A percentile compares a stretch with the other conserved stretches of the same genome.
Evolutionary conservation across 768 basidiomycete species (phyloP).

Genomic region (Leccinum truebloodii): DNA sequence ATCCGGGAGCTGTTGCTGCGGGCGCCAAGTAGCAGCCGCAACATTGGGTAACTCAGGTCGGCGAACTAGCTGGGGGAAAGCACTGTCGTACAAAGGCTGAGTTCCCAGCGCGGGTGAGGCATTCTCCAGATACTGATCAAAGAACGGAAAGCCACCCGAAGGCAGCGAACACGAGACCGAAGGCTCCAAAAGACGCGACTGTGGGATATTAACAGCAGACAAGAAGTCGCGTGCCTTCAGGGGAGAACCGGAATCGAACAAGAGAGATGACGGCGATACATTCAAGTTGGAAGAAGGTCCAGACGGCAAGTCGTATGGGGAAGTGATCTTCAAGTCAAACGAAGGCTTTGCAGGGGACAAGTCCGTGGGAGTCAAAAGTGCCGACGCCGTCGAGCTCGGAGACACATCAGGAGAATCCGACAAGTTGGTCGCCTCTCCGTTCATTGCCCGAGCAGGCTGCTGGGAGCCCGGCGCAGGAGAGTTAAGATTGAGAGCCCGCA

Average conservation of each 20-base stretch:
- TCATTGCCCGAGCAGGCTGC: conserved; percentile 44
- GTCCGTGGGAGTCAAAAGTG: conserved; percentile 73
- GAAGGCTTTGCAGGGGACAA: conserved; percentile 61
- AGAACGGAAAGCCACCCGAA: conserved; percentile 40
- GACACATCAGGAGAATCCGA: conserved; percentile 70
- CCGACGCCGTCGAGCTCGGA: conserved; percentile 69
- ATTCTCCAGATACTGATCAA: conserved; percentile 55
- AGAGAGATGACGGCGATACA: conserved; percentile 39
- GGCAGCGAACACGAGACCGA: conserved; percentile 19
- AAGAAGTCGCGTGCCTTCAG: conserved; percentile 34
- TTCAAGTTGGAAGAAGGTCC: conserved; percentile 21
- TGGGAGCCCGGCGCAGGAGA: conserved; percentile 62
- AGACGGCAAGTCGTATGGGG: conserved; percentile 48
- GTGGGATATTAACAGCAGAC: conserved; percentile 24
- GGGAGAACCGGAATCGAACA: conserved; percentile 47
- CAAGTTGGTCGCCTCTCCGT: conserved; percentile 37
- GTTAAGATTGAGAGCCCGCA: conserved; percentile 77
- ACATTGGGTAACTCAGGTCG: conserved; percentile 17
- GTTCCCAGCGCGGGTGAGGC: conserved; percentile 39
- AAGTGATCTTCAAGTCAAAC: conserved; percentile 57
- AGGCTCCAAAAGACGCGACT: conserved; percentile 28
- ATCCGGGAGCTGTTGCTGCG: conserved; percentile 37
- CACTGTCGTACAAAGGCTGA: conserved; percentile 37
- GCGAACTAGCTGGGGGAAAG: conserved; percentile 29
- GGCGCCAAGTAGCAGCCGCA: conserved; percentile 24